Evolutionary conservation across 1,284 basidiomycete species (phyloP), one percentile per base, ranked within the genome.

Genomic region (Volvariella surrecta): DNA sequence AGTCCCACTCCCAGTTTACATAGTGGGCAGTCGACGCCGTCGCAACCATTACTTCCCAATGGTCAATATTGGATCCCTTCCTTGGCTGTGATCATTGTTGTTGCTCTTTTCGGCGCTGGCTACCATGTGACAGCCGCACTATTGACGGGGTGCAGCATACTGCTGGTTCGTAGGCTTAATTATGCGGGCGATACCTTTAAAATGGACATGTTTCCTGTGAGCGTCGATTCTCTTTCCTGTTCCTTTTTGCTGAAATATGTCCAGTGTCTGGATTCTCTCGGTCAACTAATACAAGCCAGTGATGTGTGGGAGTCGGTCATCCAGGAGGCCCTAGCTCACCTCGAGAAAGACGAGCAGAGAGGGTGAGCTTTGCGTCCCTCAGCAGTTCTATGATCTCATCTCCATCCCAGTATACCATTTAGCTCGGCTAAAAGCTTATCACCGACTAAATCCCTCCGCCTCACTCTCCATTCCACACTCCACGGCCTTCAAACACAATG

Each of bases 401-500:
- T n/a, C 48, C 47, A 35, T 46, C 20, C 40, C 44, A 65, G 60
- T 48, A 54, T 61, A 44, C 61, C 62, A 52, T 62, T 64, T 50
- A 60, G 65, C 24, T 57, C 68, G 11, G 54, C 64, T 20, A 69
- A 65, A 46, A 63, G 71, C 8, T 65, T 69, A 2, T 70, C 74
- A 1, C 68, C 79, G 0, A 68, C 71, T 4, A 77, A 80, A 19
- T 64, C 76, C 3, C 70, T 87, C 45, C 79, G 82, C 39, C 64
- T 83, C 8, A 71, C 84, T 7, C 70, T 89, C 2, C 76, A 82
- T 43, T 79, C 82, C 0, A 77, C 82, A 7, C 67, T 88, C 11
- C 69, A 82, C 54, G 82, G 77, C 8, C 85, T 82, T 0, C 80
- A 85, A 54, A 76, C 70, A 0, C 85, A 89, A 58, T 84, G 79